These are phyloP conservation scores for Elongisporangium prolatum DNA, from an alignment of 352 stramenopile species.

Conservation along the genomic window DNA sequence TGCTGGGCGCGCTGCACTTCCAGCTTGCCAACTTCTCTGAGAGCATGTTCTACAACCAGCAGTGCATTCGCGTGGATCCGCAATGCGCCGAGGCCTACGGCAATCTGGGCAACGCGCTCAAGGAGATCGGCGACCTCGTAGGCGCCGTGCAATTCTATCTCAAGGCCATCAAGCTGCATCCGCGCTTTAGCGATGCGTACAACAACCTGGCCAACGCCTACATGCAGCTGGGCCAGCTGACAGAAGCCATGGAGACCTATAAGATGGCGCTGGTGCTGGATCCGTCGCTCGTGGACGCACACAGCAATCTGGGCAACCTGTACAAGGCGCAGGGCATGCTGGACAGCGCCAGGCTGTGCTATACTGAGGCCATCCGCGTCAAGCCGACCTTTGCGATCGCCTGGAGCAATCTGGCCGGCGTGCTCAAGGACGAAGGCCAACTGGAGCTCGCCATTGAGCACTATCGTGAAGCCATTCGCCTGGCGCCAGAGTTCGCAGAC, in stretches of 20 bases:
- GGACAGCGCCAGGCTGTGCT: slow-evolving; percentile 88
- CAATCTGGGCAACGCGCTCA: slow-evolving; percentile 94
- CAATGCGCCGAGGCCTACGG: slow-evolving; percentile 91
- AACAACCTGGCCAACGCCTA: slow-evolving; percentile 91
- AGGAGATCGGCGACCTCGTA: slow-evolving; percentile 89
- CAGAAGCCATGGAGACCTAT: slow-evolving; percentile 92
- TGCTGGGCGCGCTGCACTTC: slow-evolving; percentile 92
- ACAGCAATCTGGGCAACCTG: slow-evolving; percentile 93
- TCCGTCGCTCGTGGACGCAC: slow-evolving; percentile 88
- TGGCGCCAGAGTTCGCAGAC: slow-evolving; percentile 83
- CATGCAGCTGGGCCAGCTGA: slow-evolving; percentile 88
- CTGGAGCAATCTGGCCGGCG: slow-evolving; percentile 89
- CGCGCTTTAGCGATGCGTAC: slow-evolving; percentile 89
- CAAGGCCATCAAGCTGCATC: slow-evolving; percentile 91
- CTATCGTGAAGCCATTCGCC: slow-evolving; percentile 77
- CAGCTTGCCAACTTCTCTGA: slow-evolving; percentile 91
- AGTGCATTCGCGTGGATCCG: slow-evolving; percentile 90
- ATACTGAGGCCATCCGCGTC: slow-evolving; percentile 87
- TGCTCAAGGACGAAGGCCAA: slow-evolving; percentile 90
- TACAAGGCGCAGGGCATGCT: slow-evolving; percentile 86
- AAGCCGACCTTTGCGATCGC: slow-evolving; percentile 89
- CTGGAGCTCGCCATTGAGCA: slow-evolving; percentile 77
- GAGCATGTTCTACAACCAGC: slow-evolving; percentile 95
- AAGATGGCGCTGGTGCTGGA: slow-evolving; percentile 90
- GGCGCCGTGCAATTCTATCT: slow-evolving; percentile 92